Base-by-base conservation (phyloP, 495 filamentous ascomycete species). In the Penicillium bialowiezense region DNA sequence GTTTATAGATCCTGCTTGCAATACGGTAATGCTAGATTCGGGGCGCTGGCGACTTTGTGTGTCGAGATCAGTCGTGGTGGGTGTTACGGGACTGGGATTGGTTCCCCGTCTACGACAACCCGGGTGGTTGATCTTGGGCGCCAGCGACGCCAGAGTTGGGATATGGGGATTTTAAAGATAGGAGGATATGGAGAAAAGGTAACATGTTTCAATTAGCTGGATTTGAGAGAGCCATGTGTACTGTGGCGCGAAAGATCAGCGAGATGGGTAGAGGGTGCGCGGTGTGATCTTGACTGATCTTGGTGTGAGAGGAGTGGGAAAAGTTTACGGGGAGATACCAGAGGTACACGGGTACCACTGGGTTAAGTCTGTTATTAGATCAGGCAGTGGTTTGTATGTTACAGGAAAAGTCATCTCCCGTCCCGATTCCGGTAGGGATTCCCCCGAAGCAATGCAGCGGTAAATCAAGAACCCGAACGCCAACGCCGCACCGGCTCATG, bases 211-310 rank as follows among this genome's bases (percentile, higher is more conserved):
- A 26, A 50, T 9, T 35, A 9, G 32, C 17, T 8, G 13, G 3
- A 9, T 28, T 44, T 38, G 20, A n/a, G 23, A 38, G 15, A 7
- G 13, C 17, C 35, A 9, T 4, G 12, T 15, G 7, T 7, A 6
- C 14, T 9, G 41, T 50, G 23, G 17, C 41, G 6, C 10, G 14
- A 40, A 54, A 50, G 57, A 60, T 60, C 57, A 60, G 50, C 8
- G 12, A 17, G 15, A 42, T 39, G 5, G n/a, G 2, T 26, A 1
- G 7, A 17, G 9, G 40, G 34, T 52, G 52, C 44, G 47, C 37
- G 10, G 12, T 18, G 34, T 45, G 43, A 45, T 48, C 17, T 29
- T 50, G 21, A 54, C 44, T 59, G 56, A 59, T 59, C 52, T 26
- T 49, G 32, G 17, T 5, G 24, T 14, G 15, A 23, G 35, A 26